Evolutionary conservation across 2,329 filamentous ascomycete species (phyloP).

Genomic region (Epichloe brachyelytri): DNA sequence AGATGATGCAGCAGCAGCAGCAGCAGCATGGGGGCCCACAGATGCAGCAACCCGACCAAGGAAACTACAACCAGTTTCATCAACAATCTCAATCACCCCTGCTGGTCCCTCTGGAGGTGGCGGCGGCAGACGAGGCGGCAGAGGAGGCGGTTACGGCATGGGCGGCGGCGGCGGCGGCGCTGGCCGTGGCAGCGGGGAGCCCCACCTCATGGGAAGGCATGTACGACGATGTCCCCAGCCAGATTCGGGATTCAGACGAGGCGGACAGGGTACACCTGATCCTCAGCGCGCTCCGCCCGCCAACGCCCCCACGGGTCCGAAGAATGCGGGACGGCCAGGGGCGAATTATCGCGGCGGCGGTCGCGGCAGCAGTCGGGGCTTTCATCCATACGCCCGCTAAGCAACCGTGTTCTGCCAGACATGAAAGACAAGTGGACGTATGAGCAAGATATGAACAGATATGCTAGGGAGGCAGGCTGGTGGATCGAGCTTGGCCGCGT

Average conservation of each 20-base stretch:
- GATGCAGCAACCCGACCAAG: slow-evolving; percentile 9
- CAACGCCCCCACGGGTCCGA: slow-evolving; percentile 79
- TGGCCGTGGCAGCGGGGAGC: slow-evolving; percentile 39
- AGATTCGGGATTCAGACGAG: slow-evolving; percentile 36
- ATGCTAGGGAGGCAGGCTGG: too few relatives aligned
- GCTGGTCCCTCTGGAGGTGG: slow-evolving; percentile 11
- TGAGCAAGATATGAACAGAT: too few relatives aligned
- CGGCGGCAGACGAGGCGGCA: slow-evolving; percentile 13
- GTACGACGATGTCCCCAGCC: slow-evolving; percentile 95
- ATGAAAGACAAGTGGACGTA: too few relatives aligned
- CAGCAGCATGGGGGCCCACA: slow-evolving; percentile 18
- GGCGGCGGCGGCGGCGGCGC: slow-evolving; percentile 21
- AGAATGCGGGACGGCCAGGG: slow-evolving; percentile 84
- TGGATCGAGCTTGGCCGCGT: too few relatives aligned
- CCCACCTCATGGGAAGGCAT: slow-evolving; percentile 94
- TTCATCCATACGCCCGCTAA: slow-evolving; percentile 56
- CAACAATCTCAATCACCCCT: slow-evolving; percentile 30
- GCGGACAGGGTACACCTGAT: slow-evolving; percentile 28
- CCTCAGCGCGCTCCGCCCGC: slow-evolving; percentile 36
- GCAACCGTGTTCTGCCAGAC: too few relatives aligned
- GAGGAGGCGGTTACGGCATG: slow-evolving; percentile 15
- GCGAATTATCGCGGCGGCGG: slow-evolving; percentile 91
- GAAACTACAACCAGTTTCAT: slow-evolving; percentile 20
- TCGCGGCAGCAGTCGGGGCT: slow-evolving; percentile 60
- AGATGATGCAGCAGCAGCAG: slow-evolving; percentile 31